Evolutionary conservation across 2,329 filamentous ascomycete species (phyloP), one percentile per base, ranked within the genome.

Genomic region (Aspergillus pseudonomiae): DNA sequence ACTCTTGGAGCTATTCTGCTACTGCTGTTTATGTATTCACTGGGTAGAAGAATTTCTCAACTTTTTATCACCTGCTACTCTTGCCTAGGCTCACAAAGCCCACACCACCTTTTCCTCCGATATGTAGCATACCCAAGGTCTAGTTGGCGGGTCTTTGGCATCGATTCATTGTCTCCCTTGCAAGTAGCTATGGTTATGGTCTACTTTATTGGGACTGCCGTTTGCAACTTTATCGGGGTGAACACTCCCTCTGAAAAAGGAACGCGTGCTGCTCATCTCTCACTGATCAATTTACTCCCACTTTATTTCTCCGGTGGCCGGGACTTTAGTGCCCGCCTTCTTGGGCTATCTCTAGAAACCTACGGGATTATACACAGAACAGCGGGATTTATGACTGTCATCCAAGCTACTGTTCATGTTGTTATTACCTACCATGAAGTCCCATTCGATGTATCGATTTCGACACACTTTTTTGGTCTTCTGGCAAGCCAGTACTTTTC

Each of bases 361-460:
- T 61, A 61, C 21, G 14, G 54, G 5, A 57, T 61, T 5, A 43
- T 61, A 19, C 30, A 61, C 24, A 16, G 43, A 7, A 32, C 46
- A 1, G 12, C 60, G 6, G 53, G 43, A 7, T 57, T 61, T 11
- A 26, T 61, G 28, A 41, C 41, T 0, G 53, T 28, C 7, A 14
- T 61, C 45, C 30, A 61, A 41, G 60, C 53, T 11, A 43, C 53
- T 10, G 36, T 61, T 41, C 21, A 61, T 34, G 34, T 61, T 57
- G 24, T 30, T 1, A 56, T 61, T 30, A 6, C 30, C 24, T 34
- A 43, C 26, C 28, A 52, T 7, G 11, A 39, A 12, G 36, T n/a
- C 19, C 6, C 14, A 6, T 61, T 57, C 30, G 39, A 43, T 5
- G 24, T 54, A 0, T 7, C 43, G 1, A 34, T 52, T 24, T 6